Percentiles rank a stretch among this genome's conserved stretches.
Evolutionary conservation across 2,329 filamentous ascomycete genomes (phyloP).

Genomic region (Alternaria atra): DNA sequence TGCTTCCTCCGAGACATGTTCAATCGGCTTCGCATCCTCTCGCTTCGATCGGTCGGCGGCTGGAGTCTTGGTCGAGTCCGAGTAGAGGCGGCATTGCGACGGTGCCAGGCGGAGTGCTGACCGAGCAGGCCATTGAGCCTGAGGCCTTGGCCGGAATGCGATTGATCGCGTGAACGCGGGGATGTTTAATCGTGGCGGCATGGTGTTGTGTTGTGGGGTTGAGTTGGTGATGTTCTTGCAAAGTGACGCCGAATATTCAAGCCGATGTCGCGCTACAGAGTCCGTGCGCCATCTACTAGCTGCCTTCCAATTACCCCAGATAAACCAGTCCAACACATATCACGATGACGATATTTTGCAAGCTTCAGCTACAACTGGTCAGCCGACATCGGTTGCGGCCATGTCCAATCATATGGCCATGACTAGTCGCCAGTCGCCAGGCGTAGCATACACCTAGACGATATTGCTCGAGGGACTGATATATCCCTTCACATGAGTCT

Average conservation of each 20-base stretch:
- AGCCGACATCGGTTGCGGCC: not conserved
- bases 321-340: not conserved
- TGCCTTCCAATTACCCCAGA: not conserved
- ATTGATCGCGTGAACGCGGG: constrained; percentile 44
- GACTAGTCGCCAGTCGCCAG: not conserved
- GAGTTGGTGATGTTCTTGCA: constrained; percentile 17
- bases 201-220: constrained; percentile 33
- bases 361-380: rapidly evolving
- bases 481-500: not conserved
- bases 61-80: constrained; percentile 45
- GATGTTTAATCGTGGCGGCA: constrained; percentile 52
- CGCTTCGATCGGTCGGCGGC: constrained; percentile 42
- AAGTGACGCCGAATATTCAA: constrained; percentile 30
- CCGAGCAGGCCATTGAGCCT: constrained; percentile 41
- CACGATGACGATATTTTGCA: not conserved
- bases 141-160: constrained; percentile 41
- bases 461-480: not conserved
- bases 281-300: constrained; percentile 28
- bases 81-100: constrained; percentile 43
- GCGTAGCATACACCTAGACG: not conserved
- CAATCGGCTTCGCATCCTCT: constrained; percentile 53
- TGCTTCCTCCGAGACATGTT: constrained; percentile 72
- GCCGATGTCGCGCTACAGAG: constrained; percentile 19
- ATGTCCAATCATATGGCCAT: not conserved
- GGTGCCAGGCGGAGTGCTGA: constrained; percentile 30